Conservation (phyloP, 768 basidiomycete genomes). For the Strobilomyces dryophilus region DNA sequence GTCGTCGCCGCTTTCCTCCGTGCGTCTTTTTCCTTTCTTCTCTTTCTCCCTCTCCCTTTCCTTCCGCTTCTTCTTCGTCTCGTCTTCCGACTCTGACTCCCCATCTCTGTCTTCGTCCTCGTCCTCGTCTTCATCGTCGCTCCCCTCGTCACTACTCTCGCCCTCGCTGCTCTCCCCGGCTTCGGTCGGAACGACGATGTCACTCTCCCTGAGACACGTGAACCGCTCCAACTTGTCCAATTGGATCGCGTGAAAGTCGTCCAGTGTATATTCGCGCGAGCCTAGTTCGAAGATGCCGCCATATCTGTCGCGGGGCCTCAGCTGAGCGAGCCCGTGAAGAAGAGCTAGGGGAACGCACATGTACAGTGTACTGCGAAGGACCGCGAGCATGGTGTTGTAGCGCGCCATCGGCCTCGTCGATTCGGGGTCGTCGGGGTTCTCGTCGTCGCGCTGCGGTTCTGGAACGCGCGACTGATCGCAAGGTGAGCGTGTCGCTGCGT, state of each 20-base stretch:
- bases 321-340: too few species aligned
- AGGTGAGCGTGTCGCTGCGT: background rate
- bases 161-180: constrained; percentile 61
- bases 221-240: constrained; percentile 85
- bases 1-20: constrained; percentile 28
- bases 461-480: too few species aligned
- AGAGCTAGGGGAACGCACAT: constrained; percentile 42
- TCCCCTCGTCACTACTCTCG: constrained; percentile 55
- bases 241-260: constrained; percentile 79
- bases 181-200: constrained; percentile 55
- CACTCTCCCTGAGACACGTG: constrained; percentile 66
- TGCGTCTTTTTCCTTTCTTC: constrained; percentile 12
- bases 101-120: constrained; percentile 23
- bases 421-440: constrained; percentile 58
- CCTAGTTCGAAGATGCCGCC: constrained; percentile 63
- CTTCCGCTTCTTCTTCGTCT: background rate
- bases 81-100: constrained; percentile 11
- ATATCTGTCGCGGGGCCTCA: too few species aligned
- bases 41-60: background rate
- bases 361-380: constrained; percentile 80
- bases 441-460: constrained; percentile 30
- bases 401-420: constrained; percentile 62
- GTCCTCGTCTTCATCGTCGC: constrained; percentile 50
- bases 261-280: constrained; percentile 80
- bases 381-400: constrained; percentile 87